Evolutionary conservation across 169 alveolate species (phyloP).

Genomic region (Plasmodium malariae): DNA sequence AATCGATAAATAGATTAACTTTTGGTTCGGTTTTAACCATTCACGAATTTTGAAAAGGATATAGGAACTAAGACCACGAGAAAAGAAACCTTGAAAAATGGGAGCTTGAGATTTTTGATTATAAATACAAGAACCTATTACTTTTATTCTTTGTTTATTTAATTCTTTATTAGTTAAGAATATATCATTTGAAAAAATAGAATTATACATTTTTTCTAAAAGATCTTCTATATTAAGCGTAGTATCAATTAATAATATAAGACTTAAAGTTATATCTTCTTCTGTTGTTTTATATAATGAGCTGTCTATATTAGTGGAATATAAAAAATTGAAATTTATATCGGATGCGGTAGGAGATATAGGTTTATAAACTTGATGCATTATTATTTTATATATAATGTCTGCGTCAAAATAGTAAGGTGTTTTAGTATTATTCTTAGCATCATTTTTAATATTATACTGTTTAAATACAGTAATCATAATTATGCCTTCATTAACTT

Average conservation of each 20-base stretch:
- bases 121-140: conserved; percentile 55
- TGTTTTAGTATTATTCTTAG: conserved; percentile 8
- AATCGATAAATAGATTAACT: conserved; percentile 51
- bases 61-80: conserved; percentile 65
- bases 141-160: conserved; percentile 42
- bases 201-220: conserved; percentile 11
- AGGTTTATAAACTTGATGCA: conserved; percentile 16
- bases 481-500: conserved; percentile 52
- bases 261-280: conserved; percentile 54
- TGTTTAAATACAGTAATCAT: conserved; percentile 39
- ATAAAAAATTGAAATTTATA: conserved; percentile 10
- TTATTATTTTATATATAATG: conserved; percentile 47
- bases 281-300: neutral
- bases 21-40: conserved; percentile 14
- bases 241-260: conserved; percentile 19
- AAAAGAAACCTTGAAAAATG: conserved; percentile 52
- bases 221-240: neutral
- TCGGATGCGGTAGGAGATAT: neutral
- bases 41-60: conserved; percentile 30
- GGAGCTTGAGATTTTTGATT: conserved; percentile 48
- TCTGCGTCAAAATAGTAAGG: conserved; percentile 39
- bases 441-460: conserved; percentile 16
- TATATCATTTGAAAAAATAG: conserved; percentile 29
- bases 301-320: conserved; percentile 39
- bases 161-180: conserved; percentile 3